A percentile compares a stretch with the other conserved stretches of the same genome.
Conservation (phyloP, 176 grass and related monocot species). For the Typha latifolia region DNA sequence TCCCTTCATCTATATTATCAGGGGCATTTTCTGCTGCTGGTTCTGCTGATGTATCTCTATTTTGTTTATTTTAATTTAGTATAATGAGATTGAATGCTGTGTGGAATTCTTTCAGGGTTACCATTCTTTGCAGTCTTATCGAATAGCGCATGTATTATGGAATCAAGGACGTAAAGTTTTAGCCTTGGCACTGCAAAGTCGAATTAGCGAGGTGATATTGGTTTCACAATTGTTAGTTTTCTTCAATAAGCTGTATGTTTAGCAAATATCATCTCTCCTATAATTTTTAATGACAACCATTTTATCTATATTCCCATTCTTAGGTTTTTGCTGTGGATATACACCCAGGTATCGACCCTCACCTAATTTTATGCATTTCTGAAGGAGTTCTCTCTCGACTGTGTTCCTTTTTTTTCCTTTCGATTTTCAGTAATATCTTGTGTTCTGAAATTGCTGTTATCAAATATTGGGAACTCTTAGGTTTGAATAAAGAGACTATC, state of each 20-base stretch:
- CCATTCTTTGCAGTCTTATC: slow-evolving; percentile 94
- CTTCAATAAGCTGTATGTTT: background rate
- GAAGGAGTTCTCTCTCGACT: background rate
- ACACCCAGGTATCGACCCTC: slow-evolving; percentile 68
- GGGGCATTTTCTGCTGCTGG: background rate
- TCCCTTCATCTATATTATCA: too few relatives aligned
- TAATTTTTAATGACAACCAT: background rate
- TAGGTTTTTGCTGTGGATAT: slow-evolving; percentile 99
- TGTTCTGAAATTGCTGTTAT: background rate
- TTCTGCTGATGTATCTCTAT: background rate
- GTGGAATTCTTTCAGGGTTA: slow-evolving; percentile 49
- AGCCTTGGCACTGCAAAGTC: slow-evolving; percentile 91
- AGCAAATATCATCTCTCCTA: background rate
- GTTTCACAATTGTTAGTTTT: background rate
- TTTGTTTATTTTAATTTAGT: background rate
- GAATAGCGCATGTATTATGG: slow-evolving; percentile 93
- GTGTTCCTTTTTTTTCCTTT: background rate
- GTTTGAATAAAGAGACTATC: background rate
- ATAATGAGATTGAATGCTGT: background rate
- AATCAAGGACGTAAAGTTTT: slow-evolving; percentile 85
- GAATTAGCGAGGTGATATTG: slow-evolving; percentile 81
- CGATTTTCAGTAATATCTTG: background rate
- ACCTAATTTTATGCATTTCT: slow-evolving; percentile 7
- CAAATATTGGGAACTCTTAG: background rate
- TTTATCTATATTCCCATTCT: background rate